A percentile compares a stretch with the other conserved stretches of the same genome.
phyloP scores from a whole-genome alignment of 352 stramenopile species.

The Aphanomyces euteiches region DNA sequence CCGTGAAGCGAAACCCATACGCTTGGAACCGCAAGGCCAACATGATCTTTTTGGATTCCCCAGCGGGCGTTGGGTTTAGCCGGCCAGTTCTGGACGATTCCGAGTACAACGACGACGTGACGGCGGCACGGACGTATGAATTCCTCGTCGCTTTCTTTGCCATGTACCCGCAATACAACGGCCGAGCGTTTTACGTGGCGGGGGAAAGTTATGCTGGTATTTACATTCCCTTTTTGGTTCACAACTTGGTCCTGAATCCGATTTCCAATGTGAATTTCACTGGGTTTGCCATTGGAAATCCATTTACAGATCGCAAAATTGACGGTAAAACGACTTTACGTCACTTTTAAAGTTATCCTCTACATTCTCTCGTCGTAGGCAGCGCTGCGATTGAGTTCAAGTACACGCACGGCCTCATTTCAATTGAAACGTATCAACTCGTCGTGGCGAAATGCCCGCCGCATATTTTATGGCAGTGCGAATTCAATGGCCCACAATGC shows the following conservation, averaged over 20 bases:
- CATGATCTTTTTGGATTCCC: constrained; percentile 86
- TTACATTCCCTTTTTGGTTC: constrained; percentile 30
- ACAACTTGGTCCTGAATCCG: not conserved
- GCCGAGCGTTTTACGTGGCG: constrained; percentile 44
- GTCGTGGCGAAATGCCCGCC: constrained; percentile 49
- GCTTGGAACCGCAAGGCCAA: constrained; percentile 45
- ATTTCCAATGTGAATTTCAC: constrained; percentile 34
- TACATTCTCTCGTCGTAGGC: constrained; percentile 26
- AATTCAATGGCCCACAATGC: constrained; percentile 50
- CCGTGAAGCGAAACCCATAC: not conserved
- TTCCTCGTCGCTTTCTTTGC: constrained; percentile 44
- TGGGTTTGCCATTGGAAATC: constrained; percentile 63
- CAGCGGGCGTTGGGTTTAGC: constrained; percentile 83
- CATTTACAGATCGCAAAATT: constrained; percentile 24
- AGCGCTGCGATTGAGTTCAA: constrained; percentile 35
- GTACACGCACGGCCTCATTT: constrained; percentile 73
- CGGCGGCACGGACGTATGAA: not conserved
- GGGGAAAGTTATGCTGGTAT: constrained; percentile 39
- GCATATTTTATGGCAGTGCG: constrained; percentile 48
- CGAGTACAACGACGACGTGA: constrained; percentile 34
- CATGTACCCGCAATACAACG: constrained; percentile 48
- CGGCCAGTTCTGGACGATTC: constrained; percentile 42
- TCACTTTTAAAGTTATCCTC: constrained; percentile 23
- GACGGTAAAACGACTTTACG: constrained; percentile 31
- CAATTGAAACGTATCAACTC: constrained; percentile 49